Evolutionary conservation across 2,329 filamentous ascomycete genomes (phyloP).

Genomic region (Helotiales sp.): DNA sequence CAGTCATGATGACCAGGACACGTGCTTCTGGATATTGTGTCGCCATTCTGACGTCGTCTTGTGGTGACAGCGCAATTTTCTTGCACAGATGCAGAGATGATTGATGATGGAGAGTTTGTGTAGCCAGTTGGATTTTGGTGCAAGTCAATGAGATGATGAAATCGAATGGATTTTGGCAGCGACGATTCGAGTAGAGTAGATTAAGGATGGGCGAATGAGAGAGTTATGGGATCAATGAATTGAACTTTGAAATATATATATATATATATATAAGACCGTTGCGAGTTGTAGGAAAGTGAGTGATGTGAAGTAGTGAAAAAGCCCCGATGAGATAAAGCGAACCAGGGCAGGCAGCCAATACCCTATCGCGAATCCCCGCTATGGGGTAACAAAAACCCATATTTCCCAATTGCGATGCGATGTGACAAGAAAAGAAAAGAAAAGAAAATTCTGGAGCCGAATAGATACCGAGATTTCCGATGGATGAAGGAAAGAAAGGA

Average conservation of each 20-base stretch:
- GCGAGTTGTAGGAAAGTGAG: not conserved
- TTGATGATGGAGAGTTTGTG: not conserved
- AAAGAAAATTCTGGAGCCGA: slow-evolving; percentile 7
- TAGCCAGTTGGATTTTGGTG: not conserved
- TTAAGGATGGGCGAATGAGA: not conserved
- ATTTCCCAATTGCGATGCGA: not conserved
- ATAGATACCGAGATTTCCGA: not conserved
- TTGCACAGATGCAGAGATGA: not conserved
- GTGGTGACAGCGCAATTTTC: not conserved
- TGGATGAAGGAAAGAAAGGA: not conserved
- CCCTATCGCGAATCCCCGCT: not conserved
- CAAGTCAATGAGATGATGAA: not conserved
- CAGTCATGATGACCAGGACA: slow-evolving; percentile 71
- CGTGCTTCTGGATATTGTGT: slow-evolving; percentile 57
- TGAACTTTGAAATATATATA: too few species aligned
- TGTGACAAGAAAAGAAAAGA: not conserved
- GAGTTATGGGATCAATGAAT: not conserved
- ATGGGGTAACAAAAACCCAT: slow-evolving; percentile 9
- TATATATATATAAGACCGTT: not conserved
- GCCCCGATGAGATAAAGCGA: not conserved
- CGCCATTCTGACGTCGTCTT: slow-evolving; percentile 28
- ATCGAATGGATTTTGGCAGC: not conserved
- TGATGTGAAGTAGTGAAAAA: not conserved
- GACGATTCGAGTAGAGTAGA: not conserved
- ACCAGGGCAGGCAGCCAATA: not conserved